Evolutionary conservation across 2,329 filamentous ascomycete species (phyloP), one percentile per base, ranked within the genome.

Genomic region (Xylariales sp.): DNA sequence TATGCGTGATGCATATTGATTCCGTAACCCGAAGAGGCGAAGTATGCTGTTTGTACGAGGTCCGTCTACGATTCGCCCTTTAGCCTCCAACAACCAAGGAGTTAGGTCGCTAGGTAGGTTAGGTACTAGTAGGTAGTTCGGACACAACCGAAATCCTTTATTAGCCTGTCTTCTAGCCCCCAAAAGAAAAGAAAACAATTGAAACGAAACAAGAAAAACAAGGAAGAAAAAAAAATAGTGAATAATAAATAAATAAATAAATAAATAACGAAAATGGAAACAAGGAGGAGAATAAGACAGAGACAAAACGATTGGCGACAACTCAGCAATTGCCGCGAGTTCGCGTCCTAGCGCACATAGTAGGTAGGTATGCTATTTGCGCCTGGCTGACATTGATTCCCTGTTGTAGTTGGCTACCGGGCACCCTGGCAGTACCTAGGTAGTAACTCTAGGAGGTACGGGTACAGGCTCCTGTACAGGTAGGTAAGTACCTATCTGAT

Each of bases 11-110:
- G 39, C 54, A 56, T 56, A 32, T n/a, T 18, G 14, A 30, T 45
- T 67, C 60, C 65, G 60, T 53, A 41, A 61, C 60, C 65, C 61
- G 65, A 34, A 34, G 55, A 61, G 65, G 65, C 61, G 65, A 46
- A 65, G 65, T 41, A 50, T 34, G n/a, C 23, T 18, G 41, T 54
- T 8, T 14, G 9, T 41, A 46, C 39, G 36, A 36, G 28, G 16
- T 53, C 18, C 18, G 36, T 62, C 49, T 23, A 39, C 23, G 53
- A 48, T 58, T 46, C 56, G 34, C 28, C 30, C 45, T 58, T 54
- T 54, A 43, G 50, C 39, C 30, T 36, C 49, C 39, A 8, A 48
- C n/a, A 43, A 41, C 9, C 32, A 49, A 5, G 9, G 28, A 41
- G 39, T 55, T 12, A 41, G 32, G n/a, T 50, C 23, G 23, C 23